A percentile compares a stretch with the other conserved stretches of the same genome.
These are phyloP conservation scores for Vicia villosa DNA, from an alignment of 306 rosid species.

Conservation along the genomic window DNA sequence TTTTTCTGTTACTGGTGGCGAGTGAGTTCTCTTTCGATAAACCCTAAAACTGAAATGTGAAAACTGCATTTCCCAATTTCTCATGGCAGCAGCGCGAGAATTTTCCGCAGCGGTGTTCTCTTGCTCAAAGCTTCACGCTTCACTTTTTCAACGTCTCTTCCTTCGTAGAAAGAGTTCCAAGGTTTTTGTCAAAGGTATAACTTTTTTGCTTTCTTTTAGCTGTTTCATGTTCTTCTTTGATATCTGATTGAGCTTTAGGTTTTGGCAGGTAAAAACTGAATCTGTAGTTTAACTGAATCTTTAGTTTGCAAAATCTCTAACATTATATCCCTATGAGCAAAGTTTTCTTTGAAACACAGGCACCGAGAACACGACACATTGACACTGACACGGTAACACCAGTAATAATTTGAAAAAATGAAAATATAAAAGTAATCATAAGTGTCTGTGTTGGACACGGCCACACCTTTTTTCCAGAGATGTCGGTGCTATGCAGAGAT, in stretches of 20 bases:
- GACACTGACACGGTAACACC: too few species aligned
- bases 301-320: not conserved
- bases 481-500: too few species aligned
- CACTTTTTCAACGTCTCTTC: constrained; percentile 15
- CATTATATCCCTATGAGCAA: not conserved
- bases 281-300: not conserved
- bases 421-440: too few species aligned
- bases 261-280: not conserved
- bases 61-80: not conserved
- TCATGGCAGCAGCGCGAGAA: constrained; percentile 16
- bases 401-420: too few species aligned
- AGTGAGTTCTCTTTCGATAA: not conserved
- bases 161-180: constrained; percentile 22
- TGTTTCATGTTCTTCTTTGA: not conserved
- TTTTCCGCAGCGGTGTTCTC: not conserved
- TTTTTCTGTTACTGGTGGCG: not conserved
- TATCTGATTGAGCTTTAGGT: not conserved
- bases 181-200: constrained; percentile 38
- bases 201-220: not conserved
- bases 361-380: too few species aligned
- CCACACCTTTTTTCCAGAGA: too few species aligned
- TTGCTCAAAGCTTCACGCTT: not conserved
- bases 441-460: too few species aligned
- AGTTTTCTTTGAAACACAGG: not conserved
- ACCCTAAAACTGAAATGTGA: not conserved